Evolutionary conservation across 2,329 filamentous ascomycete genomes (phyloP).

Genomic region (Fusarium cicatricum): DNA sequence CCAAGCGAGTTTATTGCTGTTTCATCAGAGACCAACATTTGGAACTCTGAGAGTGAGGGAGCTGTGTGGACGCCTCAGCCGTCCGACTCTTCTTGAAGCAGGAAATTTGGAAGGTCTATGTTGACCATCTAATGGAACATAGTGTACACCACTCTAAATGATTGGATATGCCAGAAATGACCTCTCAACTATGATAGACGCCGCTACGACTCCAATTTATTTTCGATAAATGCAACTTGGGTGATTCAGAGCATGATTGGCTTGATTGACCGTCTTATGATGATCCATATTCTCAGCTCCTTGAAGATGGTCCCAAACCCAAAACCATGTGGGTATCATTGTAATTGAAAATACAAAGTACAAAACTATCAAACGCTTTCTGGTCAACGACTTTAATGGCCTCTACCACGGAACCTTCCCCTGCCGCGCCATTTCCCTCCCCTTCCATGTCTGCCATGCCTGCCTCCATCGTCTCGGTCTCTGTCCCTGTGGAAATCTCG

Average conservation of each 20-base stretch:
- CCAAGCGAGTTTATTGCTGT: constrained; percentile 62
- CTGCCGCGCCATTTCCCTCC: constrained; percentile 51
- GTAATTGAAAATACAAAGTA: constrained; percentile 15
- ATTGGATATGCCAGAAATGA: constrained; percentile 38
- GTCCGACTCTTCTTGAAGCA: constrained; percentile 34
- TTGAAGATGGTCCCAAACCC: neutral
- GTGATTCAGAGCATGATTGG: no score
- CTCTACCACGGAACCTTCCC: constrained; percentile 49
- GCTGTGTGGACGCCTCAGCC: constrained; percentile 54
- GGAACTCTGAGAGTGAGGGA: constrained; percentile 52
- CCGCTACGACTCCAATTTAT: constrained; percentile 42
- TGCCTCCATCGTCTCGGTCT: constrained; percentile 41
- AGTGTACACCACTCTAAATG: constrained; percentile 35
- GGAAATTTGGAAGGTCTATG: constrained; percentile 15
- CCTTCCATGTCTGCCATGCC: constrained; percentile 47
- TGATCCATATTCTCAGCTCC: neutral
- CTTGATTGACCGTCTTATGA: no score
- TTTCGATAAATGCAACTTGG: constrained; percentile 23
- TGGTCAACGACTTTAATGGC: constrained; percentile 35
- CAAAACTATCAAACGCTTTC: neutral
- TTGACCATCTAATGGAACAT: constrained; percentile 18
- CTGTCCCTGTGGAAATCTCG: constrained; percentile 47
- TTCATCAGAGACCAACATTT: constrained; percentile 52
- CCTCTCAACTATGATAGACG: constrained; percentile 42
- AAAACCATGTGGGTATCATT: constrained; percentile 28